Base-by-base conservation (phyloP, 768 basidiomycete genomes). In the Xerocomellus chrysenteron region DNA sequence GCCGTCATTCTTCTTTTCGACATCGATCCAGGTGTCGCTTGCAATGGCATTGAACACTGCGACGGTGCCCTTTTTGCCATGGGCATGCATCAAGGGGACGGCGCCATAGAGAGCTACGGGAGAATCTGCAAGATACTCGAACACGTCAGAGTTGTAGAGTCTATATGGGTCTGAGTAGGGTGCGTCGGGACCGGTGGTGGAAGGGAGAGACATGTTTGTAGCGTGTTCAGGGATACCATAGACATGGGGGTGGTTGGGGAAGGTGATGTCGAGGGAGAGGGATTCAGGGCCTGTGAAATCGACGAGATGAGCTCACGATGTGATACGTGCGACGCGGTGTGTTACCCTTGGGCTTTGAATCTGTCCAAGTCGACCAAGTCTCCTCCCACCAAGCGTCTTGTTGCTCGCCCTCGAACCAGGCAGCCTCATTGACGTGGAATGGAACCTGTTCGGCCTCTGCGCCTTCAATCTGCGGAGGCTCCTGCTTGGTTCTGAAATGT, bases 211-310 rank as follows among this genome's bases (percentile, higher is more conserved):
- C 41, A 99, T 80, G 24, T 85, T 83, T 3, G 95, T 92, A 14
- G 97, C 96, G 61, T 94, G 97, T 72, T 99, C 92, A 13, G 97
- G 95, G 42, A 99, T 95, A 54, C 97, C 97, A 63, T 94, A 99
- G 55, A 98, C 87, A 47, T 92, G 88, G 32, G 85, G 86, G 56
- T 94, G 93, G 55, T 85, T 88, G 0, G 96, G 96, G 81, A 98
- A 98, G 49, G 83, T 83, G 64, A 99, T 88, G 63, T 99, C 97
- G 56, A 99, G 70, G 0, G 90, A 92, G 55, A 98, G 81, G 0
- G 91, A 94, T 73, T 99, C 94, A 32, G 97, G 97, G 13, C 97
- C 96, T 98, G 59, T n/a, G 17, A 19, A 43, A 41, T 48, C n/a
- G 56, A 58, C 54, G 35, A 24, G n/a, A 32, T 60, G 45, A 56